Evolutionary conservation across 2,329 filamentous ascomycete species (phyloP), one percentile per base, ranked within the genome.

Genomic region (Coniochaeta prunicola): DNA sequence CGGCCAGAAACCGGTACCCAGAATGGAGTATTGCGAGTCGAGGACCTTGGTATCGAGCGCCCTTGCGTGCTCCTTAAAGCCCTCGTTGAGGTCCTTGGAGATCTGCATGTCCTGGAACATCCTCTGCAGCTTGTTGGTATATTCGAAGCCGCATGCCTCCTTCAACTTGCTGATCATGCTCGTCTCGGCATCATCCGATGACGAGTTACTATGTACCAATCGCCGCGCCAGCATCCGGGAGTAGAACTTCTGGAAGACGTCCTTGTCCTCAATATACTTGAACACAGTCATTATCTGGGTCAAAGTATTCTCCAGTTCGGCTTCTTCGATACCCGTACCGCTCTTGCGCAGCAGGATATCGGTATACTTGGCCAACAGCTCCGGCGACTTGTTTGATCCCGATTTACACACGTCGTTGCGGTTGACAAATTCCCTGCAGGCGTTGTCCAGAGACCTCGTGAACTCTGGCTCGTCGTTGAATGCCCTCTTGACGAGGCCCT

Each of bases 61-160:
- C 66, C 82, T 82, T 12, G 82, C 77, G 67, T 92, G 87, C 73
- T 92, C 90, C 68, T 90, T 89, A 79, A 96, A 99, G 31, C 88
- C 87, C 54, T 84, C 83, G 74, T 99, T 99, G 53, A 99, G 83
- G 75, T 99, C 94, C 76, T 97, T 97, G 63, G 93, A 97, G 56
- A 96, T 96, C 73, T 99, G 94, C 80, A 99, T 97, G 70, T 99
- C 94, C 73, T 97, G 93, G 83, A 97, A 99, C 94, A 99, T 99
- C 70, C 96, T 91, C 77, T 97, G 93, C 53, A 99, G 83, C 78
- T 97, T 97, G 81, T 97, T 99, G 66, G 94, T 99, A 76, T 99
- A 99, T 73, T 99, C 94, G 66, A 97, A 99, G 68, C 94, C 94
- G 70, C 94, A 97, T 0, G 94, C 93, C 71, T 99, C 94, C 79